Conservation (phyloP, 495 filamentous ascomycete species). For the Clavariopsis aquatica region DNA sequence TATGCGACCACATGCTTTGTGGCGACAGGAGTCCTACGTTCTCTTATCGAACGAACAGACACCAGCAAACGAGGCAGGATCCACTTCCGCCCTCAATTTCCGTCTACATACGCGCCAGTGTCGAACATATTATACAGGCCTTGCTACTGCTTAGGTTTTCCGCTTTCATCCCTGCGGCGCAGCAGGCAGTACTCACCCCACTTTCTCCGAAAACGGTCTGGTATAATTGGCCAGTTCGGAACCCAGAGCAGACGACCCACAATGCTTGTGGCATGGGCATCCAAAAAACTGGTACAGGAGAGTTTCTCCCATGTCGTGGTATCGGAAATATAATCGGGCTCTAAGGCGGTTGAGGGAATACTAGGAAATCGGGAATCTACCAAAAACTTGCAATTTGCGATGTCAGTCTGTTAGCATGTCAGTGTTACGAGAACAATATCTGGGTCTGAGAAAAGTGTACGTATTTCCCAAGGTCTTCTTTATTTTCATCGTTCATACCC, state of each 20-base stretch:
- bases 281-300: conserved; percentile 75
- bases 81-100: neutral
- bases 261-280: conserved; percentile 69
- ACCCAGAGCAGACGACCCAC: conserved; percentile 83
- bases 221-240: conserved; percentile 71
- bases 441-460: conserved; percentile 50
- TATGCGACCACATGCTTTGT: neutral
- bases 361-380: conserved; percentile 82
- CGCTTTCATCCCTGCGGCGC: conserved; percentile 31
- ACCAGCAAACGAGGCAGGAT: neutral
- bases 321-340: conserved; percentile 75
- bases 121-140: neutral
- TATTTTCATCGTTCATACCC: conserved; percentile 92
- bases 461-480: conserved; percentile 86
- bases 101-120: neutral
- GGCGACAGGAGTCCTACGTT: neutral
- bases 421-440: neutral
- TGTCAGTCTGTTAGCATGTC: conserved; percentile 55
- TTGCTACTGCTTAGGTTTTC: conserved; percentile 13
- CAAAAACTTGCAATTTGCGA: conserved; percentile 75
- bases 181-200: conserved; percentile 87
- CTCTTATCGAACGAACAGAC: neutral
- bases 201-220: conserved; percentile 64
- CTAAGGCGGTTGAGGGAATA: conserved; percentile 54
- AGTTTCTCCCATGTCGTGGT: conserved; percentile 70